Base-by-base conservation (phyloP, 352 stramenopile species). In the Phytopythium helicoides region DNA sequence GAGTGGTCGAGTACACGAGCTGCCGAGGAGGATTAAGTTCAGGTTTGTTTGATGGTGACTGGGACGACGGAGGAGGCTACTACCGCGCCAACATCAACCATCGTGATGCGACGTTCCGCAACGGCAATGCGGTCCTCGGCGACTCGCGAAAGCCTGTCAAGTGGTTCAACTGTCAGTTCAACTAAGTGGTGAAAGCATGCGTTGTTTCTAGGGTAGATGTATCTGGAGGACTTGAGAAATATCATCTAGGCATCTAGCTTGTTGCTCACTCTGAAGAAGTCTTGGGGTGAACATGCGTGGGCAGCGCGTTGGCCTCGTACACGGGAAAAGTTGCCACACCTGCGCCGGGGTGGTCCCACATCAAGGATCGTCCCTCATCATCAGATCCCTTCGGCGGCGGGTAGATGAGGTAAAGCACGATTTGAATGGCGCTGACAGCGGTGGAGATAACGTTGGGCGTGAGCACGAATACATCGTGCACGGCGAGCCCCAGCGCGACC, bases 341-440 rank as follows among this genome's bases (percentile, higher is more conserved):
- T 9, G 28, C 28, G 9, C 28, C 28, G 5, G 28, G 28, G 28
- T 33, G 28, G 28, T 33, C 28, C 28, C 28, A 33, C 5, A 33
- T 9, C 28, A 33, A 33, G 5, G 28, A 33, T 33, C 28, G 28
- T 9, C 9, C 28, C 28, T n/a, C 18, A 2, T 41, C 36, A 14
- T 4, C 36, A 8, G 36, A 18, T 9, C 18, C 15, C 18, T 41
- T n/a, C 2, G 1, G 15, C 3, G 36, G 36, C 18, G 15, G 36
- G 54, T 73, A 85, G 0, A 81, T 45, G 25, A 70, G 54, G 54
- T 76, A 85, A 10, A 85, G 50, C 23, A 63, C 28, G n/a, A 80
- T 58, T 60, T 85, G 68, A 11, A 79, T 47, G 10, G 38, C 8
- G n/a, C 71, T 68, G 26, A 81, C 53, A 34, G 64, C 34, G 0